phyloP scores from a whole-genome alignment of 257 asterid genomes.

The Solanum rostratum region DNA sequence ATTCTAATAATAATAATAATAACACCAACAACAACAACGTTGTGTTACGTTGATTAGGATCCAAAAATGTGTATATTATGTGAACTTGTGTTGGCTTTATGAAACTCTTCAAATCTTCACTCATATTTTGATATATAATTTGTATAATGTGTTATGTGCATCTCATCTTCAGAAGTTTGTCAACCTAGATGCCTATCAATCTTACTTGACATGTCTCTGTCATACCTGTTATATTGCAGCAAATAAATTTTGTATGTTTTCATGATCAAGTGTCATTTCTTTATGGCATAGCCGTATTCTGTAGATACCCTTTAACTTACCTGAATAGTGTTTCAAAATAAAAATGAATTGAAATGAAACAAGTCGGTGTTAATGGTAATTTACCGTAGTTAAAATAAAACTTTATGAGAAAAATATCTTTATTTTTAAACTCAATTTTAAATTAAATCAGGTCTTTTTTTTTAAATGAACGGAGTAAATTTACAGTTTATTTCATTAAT shows the following conservation, averaged over 20 bases:
- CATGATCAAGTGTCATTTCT: neutral
- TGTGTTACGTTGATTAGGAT: too few relatives aligned
- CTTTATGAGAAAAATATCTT: too few relatives aligned
- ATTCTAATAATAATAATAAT: neutral
- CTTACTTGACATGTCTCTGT: neutral
- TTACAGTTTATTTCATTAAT: too few relatives aligned
- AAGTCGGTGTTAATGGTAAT: too few relatives aligned
- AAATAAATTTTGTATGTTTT: neutral
- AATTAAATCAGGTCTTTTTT: too few relatives aligned
- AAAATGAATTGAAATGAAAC: too few relatives aligned
- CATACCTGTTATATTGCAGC: neutral
- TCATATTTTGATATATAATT: neutral
- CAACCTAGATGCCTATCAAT: neutral
- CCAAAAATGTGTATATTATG: neutral
- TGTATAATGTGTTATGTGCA: neutral
- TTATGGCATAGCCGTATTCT: neutral
- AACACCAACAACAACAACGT: too few relatives aligned
- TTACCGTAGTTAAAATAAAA: too few relatives aligned
- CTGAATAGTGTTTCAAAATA: too few relatives aligned
- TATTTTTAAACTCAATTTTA: too few relatives aligned
- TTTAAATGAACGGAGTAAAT: too few relatives aligned
- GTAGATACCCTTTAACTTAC: neutral
- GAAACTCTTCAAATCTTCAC: neutral
- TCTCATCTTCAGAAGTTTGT: neutral
- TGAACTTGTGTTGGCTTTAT: neutral